These are phyloP conservation scores for Petunia hybrid DNA, from an alignment of 305 asterid genomes.

Conservation along the genomic window DNA sequence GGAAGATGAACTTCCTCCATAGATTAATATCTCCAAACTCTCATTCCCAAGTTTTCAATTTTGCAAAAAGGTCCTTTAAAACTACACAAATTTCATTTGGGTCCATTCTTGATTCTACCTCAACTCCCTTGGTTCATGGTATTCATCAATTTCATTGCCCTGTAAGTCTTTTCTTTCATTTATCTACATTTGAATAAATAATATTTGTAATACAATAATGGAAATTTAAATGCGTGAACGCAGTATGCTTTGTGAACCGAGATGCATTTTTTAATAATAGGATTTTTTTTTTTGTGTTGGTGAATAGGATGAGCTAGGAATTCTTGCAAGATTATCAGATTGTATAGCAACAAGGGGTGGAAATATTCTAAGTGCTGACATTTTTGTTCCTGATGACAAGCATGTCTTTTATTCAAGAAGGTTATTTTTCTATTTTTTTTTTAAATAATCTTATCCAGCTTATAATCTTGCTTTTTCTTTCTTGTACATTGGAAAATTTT, in stretches of 20 bases:
- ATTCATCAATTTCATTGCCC: conserved; percentile 94
- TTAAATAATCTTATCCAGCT: background rate
- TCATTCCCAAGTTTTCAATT: conserved; percentile 46
- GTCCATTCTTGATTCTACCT: conserved; percentile 47
- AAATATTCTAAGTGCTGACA: conserved; percentile 83
- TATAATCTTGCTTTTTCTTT: background rate
- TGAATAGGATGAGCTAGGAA: conserved; percentile 84
- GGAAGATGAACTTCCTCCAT: conserved; percentile 64
- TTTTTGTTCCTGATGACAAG: conserved; percentile 85
- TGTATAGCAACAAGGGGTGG: conserved; percentile 93
- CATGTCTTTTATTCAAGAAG: conserved; percentile 91
- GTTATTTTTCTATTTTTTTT: conserved; percentile 38
- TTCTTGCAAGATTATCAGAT: conserved; percentile 85
- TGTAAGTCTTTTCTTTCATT: conserved; percentile 45
- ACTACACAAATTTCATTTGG: conserved; percentile 53
- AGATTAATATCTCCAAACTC: conserved; percentile 40
- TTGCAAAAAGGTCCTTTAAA: conserved; percentile 55
- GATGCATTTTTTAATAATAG: background rate
- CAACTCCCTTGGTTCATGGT: conserved; percentile 80
- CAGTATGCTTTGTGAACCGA: too few species aligned
- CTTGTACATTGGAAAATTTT: background rate
- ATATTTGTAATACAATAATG: background rate
- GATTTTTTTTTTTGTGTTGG: conserved; percentile 25
- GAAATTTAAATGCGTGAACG: too few species aligned
- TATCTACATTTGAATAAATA: background rate